These are phyloP conservation scores for Saxophila tyrrhenica DNA, from an alignment of 495 filamentous ascomycete genomes.

Conservation along the genomic window DNA sequence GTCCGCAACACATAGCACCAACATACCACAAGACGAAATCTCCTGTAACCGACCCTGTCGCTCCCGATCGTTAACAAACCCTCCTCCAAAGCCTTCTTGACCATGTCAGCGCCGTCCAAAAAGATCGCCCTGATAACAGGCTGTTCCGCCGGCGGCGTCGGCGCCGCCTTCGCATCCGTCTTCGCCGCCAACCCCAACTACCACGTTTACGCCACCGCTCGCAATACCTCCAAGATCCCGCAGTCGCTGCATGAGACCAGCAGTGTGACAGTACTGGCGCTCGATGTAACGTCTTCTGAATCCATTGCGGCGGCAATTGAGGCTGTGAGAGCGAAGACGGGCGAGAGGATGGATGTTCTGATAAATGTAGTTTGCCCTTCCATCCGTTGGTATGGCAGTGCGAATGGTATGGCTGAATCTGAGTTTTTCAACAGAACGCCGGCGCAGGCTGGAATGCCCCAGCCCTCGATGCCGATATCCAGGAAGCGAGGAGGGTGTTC, in stretches of 20 bases:
- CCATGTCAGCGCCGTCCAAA: background rate
- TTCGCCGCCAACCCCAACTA: conserved; percentile 31
- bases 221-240: conserved; percentile 26
- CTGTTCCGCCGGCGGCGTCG: conserved; percentile 37
- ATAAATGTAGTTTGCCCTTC: conserved; percentile 23
- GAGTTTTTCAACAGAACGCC: conserved; percentile 24
- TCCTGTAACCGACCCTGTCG: no score
- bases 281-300: conserved; percentile 6
- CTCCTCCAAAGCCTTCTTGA: no score
- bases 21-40: no score
- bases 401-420: background rate
- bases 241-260: conserved; percentile 17
- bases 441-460: conserved; percentile 27
- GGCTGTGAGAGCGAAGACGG: background rate
- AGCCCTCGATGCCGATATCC: conserved; percentile 28
- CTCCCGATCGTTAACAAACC: no score
- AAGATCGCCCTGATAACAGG: conserved; percentile 38
- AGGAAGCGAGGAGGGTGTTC: conserved; percentile 23
- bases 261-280: background rate
- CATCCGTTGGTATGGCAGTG: background rate
- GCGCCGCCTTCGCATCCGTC: conserved; percentile 30
- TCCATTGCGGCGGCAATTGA: conserved; percentile 13
- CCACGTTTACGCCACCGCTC: conserved; percentile 36
- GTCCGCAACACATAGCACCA: no score
- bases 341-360: conserved; percentile 28